phyloP scores from a whole-genome alignment of 2,329 filamentous ascomycete species.

The Arthrobotrys sphaeroides region DNA sequence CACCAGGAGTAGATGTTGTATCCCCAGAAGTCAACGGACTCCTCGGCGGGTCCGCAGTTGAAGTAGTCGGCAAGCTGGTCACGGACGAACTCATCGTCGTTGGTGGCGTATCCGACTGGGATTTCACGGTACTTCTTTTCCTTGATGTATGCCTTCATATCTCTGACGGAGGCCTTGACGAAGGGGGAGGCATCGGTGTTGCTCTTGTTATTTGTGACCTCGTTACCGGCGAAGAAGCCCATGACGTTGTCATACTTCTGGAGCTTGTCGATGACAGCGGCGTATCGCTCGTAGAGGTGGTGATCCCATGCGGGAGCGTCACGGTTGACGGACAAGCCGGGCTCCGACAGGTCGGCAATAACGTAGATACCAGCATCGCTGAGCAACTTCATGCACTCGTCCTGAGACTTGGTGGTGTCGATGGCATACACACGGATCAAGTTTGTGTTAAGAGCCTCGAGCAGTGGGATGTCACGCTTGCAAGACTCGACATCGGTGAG shows the following conservation, averaged over 20 bases:
- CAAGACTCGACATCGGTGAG: slow-evolving; percentile 77
- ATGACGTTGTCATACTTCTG: slow-evolving; percentile 87
- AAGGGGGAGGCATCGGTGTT: slow-evolving; percentile 92
- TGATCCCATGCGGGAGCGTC: slow-evolving; percentile 80
- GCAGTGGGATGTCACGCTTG: slow-evolving; percentile 83
- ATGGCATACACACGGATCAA: slow-evolving; percentile 94
- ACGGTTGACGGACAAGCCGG: slow-evolving; percentile 83
- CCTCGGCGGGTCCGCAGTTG: slow-evolving; percentile 78
- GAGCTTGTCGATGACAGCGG: slow-evolving; percentile 81
- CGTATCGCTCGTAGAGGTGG: slow-evolving; percentile 81
- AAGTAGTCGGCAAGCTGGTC: slow-evolving; percentile 88
- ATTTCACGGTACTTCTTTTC: slow-evolving; percentile 77
- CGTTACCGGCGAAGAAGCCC: slow-evolving; percentile 98
- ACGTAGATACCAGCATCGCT: slow-evolving; percentile 91
- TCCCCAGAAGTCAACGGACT: slow-evolving; percentile 94
- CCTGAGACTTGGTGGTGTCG: slow-evolving; percentile 80
- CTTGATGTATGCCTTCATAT: slow-evolving; percentile 94
- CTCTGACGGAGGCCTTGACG: slow-evolving; percentile 96
- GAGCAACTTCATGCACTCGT: slow-evolving; percentile 83
- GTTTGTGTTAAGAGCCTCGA: slow-evolving; percentile 84
- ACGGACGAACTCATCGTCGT: slow-evolving; percentile 87
- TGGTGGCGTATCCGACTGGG: slow-evolving; percentile 94
- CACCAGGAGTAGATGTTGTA: slow-evolving; percentile 99
- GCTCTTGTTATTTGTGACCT: slow-evolving; percentile 87
- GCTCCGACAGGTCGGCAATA: slow-evolving; percentile 87